Percentiles rank a stretch among this genome's conserved stretches.
Evolutionary conservation across 495 filamentous ascomycete species (phyloP).

Genomic region (Daldinia decipiens): DNA sequence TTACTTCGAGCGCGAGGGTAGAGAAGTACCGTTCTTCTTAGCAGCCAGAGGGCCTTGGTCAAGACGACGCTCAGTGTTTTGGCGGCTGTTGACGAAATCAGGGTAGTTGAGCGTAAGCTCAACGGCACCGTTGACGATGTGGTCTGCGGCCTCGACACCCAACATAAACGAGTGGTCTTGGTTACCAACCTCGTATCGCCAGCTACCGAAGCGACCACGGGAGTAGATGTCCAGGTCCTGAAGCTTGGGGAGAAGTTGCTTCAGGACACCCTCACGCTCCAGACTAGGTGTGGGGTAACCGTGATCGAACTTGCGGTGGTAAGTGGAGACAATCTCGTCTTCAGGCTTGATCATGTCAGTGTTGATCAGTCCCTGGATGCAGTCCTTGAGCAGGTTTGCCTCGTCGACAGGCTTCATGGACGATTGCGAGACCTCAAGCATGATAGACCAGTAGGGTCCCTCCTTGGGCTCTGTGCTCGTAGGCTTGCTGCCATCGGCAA

Average conservation of each 20-base stretch:
- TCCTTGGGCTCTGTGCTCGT: conserved; percentile 71
- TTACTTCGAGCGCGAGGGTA: conserved; percentile 33
- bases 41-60: conserved; percentile 68
- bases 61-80: conserved; percentile 89
- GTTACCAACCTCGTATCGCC: conserved; percentile 95
- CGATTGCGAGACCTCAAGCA: conserved; percentile 98
- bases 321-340: conserved; percentile 98
- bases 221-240: conserved; percentile 92
- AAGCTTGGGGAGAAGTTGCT: conserved; percentile 89
- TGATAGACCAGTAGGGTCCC: conserved; percentile 99
- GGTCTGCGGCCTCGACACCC: conserved; percentile 94
- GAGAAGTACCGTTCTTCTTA: conserved; percentile 45
- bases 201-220: conserved; percentile 96
- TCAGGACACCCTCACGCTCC: conserved; percentile 94
- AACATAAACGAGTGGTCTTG: conserved; percentile 99
- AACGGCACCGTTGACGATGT: conserved; percentile 92
- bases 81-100: conserved; percentile 93
- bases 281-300: conserved; percentile 96
- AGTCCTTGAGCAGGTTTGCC: conserved; percentile 83
- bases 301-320: conserved; percentile 98
- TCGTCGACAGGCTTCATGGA: conserved; percentile 92
- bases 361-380: conserved; percentile 96
- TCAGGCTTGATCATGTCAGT: conserved; percentile 90
- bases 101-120: conserved; percentile 99
- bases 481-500: conserved; percentile 85